Percentiles rank a stretch among this genome's conserved stretches.
Evolutionary conservation across 257 asterid genomes (phyloP).

Genomic region (Capsicum baccatum): DNA sequence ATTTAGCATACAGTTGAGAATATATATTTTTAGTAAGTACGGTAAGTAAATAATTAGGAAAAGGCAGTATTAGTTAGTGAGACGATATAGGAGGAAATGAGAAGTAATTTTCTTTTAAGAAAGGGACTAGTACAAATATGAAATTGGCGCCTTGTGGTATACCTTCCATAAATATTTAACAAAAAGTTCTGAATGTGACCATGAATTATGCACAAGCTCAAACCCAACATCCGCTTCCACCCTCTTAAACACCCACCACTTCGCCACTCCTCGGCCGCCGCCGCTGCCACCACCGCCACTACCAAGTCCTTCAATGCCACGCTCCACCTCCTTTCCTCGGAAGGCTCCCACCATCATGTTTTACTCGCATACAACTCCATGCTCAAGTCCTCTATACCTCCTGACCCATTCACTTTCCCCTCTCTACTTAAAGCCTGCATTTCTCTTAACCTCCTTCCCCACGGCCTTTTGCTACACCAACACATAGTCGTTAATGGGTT

Average conservation of each 20-base stretch:
- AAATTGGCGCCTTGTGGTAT: not conserved
- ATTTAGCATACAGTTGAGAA: no score
- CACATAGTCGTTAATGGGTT: slow-evolving; percentile 59
- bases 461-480: slow-evolving; percentile 74
- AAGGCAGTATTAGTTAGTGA: no score
- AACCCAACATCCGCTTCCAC: slow-evolving; percentile 37
- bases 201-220: slow-evolving; percentile 61
- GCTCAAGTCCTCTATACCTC: slow-evolving; percentile 52
- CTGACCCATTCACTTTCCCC: slow-evolving; percentile 81
- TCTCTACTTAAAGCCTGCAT: slow-evolving; percentile 77
- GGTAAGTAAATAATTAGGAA: no score
- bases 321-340: slow-evolving; percentile 65
- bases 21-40: no score
- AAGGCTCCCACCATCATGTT: slow-evolving; percentile 62
- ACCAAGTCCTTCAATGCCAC: slow-evolving; percentile 59
- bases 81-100: no score
- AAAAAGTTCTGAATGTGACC: not conserved
- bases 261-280: slow-evolving; percentile 33
- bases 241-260: slow-evolving; percentile 40
- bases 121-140: no score
- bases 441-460: slow-evolving; percentile 53
- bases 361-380: slow-evolving; percentile 55
- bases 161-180: not conserved
- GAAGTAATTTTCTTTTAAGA: no score
- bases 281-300: slow-evolving; percentile 3